Evolutionary conservation across 2,329 filamentous ascomycete species (phyloP).

Genomic region (Claviceps quebecensis): DNA sequence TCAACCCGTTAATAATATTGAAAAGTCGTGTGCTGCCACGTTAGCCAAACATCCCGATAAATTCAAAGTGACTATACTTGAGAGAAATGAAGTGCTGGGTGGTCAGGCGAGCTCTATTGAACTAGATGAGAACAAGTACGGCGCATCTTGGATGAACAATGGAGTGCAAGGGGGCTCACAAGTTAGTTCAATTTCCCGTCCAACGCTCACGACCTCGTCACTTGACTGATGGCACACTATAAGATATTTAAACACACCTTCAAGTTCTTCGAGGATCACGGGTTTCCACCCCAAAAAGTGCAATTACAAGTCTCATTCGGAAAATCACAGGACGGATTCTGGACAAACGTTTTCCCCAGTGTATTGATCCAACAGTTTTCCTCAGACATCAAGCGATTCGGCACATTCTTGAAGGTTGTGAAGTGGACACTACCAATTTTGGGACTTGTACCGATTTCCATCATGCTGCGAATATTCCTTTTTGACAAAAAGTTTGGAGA

Average conservation of each 20-base stretch:
- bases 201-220: neutral
- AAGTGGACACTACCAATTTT: slow-evolving; percentile 47
- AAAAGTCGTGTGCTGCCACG: slow-evolving; percentile 49
- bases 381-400: slow-evolving; percentile 42
- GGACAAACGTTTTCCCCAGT: slow-evolving; percentile 52
- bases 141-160: slow-evolving; percentile 47
- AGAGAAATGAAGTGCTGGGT: slow-evolving; percentile 42
- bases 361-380: slow-evolving; percentile 40
- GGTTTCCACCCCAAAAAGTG: slow-evolving; percentile 41
- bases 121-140: slow-evolving; percentile 40
- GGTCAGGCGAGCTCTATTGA: slow-evolving; percentile 48
- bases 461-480: slow-evolving; percentile 51
- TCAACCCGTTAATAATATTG: neutral
- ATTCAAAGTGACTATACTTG: slow-evolving; percentile 51
- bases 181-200: slow-evolving; percentile 9
- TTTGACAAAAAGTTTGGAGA: slow-evolving; percentile 59
- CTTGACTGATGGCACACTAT: slow-evolving; percentile 5
- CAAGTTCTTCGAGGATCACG: slow-evolving; percentile 46
- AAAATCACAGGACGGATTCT: slow-evolving; percentile 45
- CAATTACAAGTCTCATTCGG: slow-evolving; percentile 49
- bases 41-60: slow-evolving; percentile 50
- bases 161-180: slow-evolving; percentile 46
- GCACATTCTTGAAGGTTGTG: slow-evolving; percentile 40
- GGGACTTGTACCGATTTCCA: slow-evolving; percentile 46
- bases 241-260: slow-evolving; percentile 55